phyloP scores from a whole-genome alignment of 768 basidiomycete species.

The Rhizopogon vinicolor region DNA sequence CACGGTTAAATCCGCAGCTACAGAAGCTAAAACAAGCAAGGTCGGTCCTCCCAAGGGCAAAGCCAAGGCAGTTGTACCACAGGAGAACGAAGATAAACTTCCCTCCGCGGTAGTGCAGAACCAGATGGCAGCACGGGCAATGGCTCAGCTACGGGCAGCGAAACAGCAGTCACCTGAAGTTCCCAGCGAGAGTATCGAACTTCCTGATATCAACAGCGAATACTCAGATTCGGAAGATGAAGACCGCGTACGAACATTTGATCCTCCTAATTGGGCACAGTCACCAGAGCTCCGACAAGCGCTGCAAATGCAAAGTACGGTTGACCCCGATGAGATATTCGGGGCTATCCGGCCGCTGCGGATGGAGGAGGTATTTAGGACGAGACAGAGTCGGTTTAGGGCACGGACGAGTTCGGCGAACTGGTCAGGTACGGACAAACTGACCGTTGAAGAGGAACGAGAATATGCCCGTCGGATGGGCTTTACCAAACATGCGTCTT shows the following conservation, averaged over 20 bases:
- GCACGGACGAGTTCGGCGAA: slow-evolving; percentile 92
- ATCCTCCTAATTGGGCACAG: slow-evolving; percentile 86
- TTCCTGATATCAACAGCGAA: slow-evolving; percentile 95
- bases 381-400: slow-evolving; percentile 74
- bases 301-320: slow-evolving; percentile 75
- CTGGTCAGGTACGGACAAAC: slow-evolving; percentile 88
- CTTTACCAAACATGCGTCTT: slow-evolving; percentile 38
- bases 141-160: slow-evolving; percentile 62
- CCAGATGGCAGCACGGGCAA: slow-evolving; percentile 69
- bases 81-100: slow-evolving; percentile 49
- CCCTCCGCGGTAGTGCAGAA: slow-evolving; percentile 61
- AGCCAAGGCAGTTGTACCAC: slow-evolving; percentile 36
- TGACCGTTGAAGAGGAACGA: slow-evolving; percentile 79
- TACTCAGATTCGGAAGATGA: slow-evolving; percentile 97
- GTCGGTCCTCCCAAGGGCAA: slow-evolving; percentile 42
- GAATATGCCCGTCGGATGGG: slow-evolving; percentile 94
- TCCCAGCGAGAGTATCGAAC: slow-evolving; percentile 78
- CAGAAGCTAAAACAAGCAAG: slow-evolving; percentile 31
- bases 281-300: slow-evolving; percentile 81
- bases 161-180: slow-evolving; percentile 42
- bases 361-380: slow-evolving; percentile 94
- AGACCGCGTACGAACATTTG: slow-evolving; percentile 64
- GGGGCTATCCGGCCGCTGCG: slow-evolving; percentile 79
- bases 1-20: slow-evolving; percentile 24
- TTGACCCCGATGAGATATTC: slow-evolving; percentile 90